phyloP scores from a whole-genome alignment of 2,329 filamentous ascomycete genomes.

The Calonectria fujianensis region DNA sequence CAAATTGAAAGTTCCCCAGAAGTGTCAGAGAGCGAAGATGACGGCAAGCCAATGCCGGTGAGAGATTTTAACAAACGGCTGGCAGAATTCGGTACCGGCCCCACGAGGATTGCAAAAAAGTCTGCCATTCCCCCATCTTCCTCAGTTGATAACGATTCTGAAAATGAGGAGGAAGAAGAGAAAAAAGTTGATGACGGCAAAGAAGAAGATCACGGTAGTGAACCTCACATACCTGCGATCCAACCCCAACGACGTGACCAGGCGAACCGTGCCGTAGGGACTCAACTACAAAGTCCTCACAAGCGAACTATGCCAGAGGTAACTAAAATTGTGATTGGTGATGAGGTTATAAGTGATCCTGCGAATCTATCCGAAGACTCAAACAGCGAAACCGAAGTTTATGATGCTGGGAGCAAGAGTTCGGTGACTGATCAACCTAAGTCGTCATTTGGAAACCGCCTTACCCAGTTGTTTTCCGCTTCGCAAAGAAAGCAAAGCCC shows the following conservation, averaged over 20 bases:
- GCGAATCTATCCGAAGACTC: background rate
- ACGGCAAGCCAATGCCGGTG: constrained; percentile 54
- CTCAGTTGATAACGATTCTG: background rate
- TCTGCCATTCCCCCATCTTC: background rate
- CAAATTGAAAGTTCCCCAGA: background rate
- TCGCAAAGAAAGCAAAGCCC: constrained; percentile 6
- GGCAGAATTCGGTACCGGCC: constrained; percentile 49
- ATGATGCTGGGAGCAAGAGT: background rate
- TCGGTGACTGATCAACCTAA: constrained; percentile 34
- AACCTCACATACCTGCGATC: constrained; percentile 48
- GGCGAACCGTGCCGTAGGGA: background rate
- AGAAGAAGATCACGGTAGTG: constrained; percentile 19
- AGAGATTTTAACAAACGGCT: constrained; percentile 61
- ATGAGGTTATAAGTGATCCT: constrained; percentile 35
- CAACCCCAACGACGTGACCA: constrained; percentile 39
- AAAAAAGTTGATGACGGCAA: constrained; percentile 33
- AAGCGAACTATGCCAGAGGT: constrained; percentile 33
- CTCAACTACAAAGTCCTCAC: constrained; percentile 29
- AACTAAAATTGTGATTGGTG: constrained; percentile 50
- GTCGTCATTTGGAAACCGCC: constrained; percentile 47
- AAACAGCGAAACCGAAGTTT: background rate
- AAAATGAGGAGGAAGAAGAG: background rate
- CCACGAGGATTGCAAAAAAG: background rate
- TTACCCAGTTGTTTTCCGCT: constrained; percentile 48
- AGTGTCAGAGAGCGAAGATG: constrained; percentile 45